Percentiles rank a stretch among this genome's conserved stretches.
phyloP scores from a whole-genome alignment of 805 yeast genomes.

The Teunomyces pallodes region DNA sequence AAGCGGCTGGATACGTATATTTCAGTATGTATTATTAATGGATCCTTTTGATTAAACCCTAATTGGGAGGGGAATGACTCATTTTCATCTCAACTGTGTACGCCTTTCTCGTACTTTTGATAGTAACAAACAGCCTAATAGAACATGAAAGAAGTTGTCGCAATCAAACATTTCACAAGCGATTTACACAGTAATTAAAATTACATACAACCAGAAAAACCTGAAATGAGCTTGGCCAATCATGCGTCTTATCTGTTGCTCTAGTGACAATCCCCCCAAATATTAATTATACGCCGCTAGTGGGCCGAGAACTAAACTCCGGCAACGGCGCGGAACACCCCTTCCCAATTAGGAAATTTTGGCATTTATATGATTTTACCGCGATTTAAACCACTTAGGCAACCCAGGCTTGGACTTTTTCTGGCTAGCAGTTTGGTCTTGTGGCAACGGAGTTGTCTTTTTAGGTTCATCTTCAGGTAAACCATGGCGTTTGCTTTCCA shows the following conservation, averaged over 20 bases:
- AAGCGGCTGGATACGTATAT: constrained; percentile 1
- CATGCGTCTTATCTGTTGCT: constrained; percentile 1
- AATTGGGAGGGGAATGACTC: neutral
- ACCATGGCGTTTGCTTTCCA: constrained; percentile 31
- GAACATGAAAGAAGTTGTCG: too few relatives aligned
- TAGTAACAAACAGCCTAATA: too few relatives aligned
- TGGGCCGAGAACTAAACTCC: constrained; percentile 2
- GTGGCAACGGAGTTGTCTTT: neutral
- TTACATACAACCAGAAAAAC: neutral
- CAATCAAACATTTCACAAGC: too few relatives aligned
- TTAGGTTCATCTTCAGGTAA: constrained; percentile 26
- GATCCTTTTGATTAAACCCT: neutral
- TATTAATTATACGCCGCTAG: neutral
- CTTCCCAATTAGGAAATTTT: neutral
- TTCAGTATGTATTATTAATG: neutral
- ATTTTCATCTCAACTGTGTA: neutral
- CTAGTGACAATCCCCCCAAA: constrained; percentile 1
- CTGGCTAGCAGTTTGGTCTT: neutral
- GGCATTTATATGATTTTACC: neutral
- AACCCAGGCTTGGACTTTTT: neutral
- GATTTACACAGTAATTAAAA: too few relatives aligned
- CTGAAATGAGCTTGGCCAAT: neutral
- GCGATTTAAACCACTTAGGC: constrained; percentile 14
- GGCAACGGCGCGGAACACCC: neutral
- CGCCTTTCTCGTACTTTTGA: too few relatives aligned